These are phyloP conservation scores for Microdochium nivale DNA, from an alignment of 2,329 filamentous ascomycete genomes.

Conservation along the genomic window DNA sequence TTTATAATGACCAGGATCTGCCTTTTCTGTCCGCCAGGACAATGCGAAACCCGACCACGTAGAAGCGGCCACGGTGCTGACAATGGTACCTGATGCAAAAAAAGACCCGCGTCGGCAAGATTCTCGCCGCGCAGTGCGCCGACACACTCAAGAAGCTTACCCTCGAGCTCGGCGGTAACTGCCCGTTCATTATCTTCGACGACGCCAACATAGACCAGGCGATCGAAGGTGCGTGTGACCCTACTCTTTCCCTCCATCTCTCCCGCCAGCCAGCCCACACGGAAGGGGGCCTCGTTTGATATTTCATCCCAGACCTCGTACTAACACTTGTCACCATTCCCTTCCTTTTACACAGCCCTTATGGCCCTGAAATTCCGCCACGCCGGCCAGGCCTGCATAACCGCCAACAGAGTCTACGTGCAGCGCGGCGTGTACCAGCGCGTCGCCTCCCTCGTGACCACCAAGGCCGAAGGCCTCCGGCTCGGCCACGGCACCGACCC, in stretches of 20 bases:
- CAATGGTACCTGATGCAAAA: not conserved
- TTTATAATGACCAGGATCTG: too few relatives aligned
- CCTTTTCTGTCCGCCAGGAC: too few relatives aligned
- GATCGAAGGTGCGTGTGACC: slow-evolving; percentile 29
- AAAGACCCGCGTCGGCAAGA: slow-evolving; percentile 56
- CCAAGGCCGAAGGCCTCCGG: slow-evolving; percentile 42
- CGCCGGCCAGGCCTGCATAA: slow-evolving; percentile 57
- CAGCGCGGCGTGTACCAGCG: slow-evolving; percentile 53
- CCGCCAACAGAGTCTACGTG: slow-evolving; percentile 57
- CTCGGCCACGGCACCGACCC: slow-evolving; percentile 52
- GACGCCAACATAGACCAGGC: slow-evolving; percentile 59
- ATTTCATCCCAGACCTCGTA: too few relatives aligned
- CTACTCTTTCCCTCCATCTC: not conserved
- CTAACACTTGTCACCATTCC: not conserved
- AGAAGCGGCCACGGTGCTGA: too few relatives aligned
- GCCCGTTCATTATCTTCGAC: slow-evolving; percentile 57
- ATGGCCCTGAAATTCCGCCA: slow-evolving; percentile 34
- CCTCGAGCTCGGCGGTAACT: slow-evolving; percentile 66
- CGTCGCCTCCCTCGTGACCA: slow-evolving; percentile 46
- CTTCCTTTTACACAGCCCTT: slow-evolving; percentile 9
- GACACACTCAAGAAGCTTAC: slow-evolving; percentile 60
- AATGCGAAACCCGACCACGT: too few relatives aligned
- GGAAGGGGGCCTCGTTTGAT: too few relatives aligned
- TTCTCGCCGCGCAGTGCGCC: slow-evolving; percentile 55
- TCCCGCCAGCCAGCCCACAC: too few relatives aligned